Conservation (phyloP, 1,284 basidiomycete genomes). For the Sparassis latifolia region DNA sequence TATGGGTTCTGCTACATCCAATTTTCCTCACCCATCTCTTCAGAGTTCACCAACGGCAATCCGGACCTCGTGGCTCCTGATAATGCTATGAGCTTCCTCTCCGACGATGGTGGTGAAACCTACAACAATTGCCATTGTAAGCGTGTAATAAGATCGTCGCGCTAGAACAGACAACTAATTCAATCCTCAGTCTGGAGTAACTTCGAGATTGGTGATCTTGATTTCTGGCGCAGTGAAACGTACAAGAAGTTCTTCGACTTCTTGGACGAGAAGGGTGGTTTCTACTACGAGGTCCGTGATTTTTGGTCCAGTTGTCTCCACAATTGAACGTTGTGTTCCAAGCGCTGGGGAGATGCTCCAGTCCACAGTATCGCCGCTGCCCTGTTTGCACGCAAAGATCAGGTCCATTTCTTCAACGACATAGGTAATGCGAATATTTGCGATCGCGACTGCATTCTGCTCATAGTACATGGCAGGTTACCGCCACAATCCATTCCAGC, state of each 20-base stretch:
- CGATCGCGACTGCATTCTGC: neutral
- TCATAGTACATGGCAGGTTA: constrained; percentile 24
- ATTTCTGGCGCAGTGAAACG: constrained; percentile 61
- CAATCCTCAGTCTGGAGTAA: constrained; percentile 53
- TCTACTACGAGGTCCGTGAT: constrained; percentile 56
- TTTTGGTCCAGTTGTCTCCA: neutral
- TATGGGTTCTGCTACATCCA: constrained; percentile 4
- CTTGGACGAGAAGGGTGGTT: constrained; percentile 63
- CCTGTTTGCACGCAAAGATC: constrained; percentile 52
- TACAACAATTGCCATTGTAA: constrained; percentile 70
- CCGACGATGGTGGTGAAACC: constrained; percentile 52
- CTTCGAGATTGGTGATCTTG: constrained; percentile 65
- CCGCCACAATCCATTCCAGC: constrained; percentile 45
- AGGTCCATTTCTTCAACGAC: constrained; percentile 58
- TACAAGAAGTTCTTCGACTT: constrained; percentile 68
- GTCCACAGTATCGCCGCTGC: constrained; percentile 67
- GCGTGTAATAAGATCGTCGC: constrained; percentile 12
- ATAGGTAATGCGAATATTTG: constrained; percentile 26
- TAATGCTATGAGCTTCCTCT: constrained; percentile 62
- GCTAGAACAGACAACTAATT: neutral
- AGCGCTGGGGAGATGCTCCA: constrained; percentile 70
- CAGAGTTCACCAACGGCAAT: constrained; percentile 56
- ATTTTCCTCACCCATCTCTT: neutral
- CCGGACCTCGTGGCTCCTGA: constrained; percentile 50
- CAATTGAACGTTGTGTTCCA: neutral